Percentiles rank a stretch among this genome's conserved stretches.
These are phyloP conservation scores for Torulaspora microellipsoides DNA, from an alignment of 805 yeast species.

Conservation along the genomic window DNA sequence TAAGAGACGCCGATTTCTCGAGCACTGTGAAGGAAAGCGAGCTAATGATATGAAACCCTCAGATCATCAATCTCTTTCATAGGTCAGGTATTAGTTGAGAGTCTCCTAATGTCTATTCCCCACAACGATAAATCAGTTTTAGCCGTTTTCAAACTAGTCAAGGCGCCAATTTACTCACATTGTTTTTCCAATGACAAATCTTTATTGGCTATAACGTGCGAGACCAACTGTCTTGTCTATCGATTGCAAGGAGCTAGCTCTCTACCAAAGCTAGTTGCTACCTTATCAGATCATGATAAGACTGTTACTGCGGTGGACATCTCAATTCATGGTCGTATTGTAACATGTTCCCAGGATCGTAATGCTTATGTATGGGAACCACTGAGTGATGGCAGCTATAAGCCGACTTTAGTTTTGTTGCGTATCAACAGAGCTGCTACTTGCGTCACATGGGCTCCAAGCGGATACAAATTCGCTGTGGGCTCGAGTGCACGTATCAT, in stretches of 20 bases:
- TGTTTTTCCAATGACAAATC: constrained; percentile 68
- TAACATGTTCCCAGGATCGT: constrained; percentile 96
- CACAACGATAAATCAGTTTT: constrained; percentile 24
- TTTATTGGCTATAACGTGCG: constrained; percentile 77
- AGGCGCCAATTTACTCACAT: constrained; percentile 86
- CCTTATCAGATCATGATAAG: constrained; percentile 82
- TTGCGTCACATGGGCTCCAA: constrained; percentile 89
- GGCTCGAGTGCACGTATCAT: constrained; percentile 93
- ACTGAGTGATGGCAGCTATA: constrained; percentile 52
- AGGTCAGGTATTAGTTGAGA: constrained; percentile 27
- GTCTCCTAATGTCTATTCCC: constrained; percentile 31
- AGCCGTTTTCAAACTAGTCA: constrained; percentile 60
- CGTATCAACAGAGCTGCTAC: constrained; percentile 96
- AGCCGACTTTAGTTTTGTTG: constrained; percentile 86
- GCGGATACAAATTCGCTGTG: constrained; percentile 93
- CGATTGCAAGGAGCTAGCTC: constrained; percentile 44
- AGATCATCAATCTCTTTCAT: too few species aligned
- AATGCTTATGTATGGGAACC: constrained; percentile 97
- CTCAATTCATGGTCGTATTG: constrained; percentile 80
- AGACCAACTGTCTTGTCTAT: constrained; percentile 70
- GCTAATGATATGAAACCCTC: background rate
- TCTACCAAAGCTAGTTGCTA: constrained; percentile 59
- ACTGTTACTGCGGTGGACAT: constrained; percentile 93
- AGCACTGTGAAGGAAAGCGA: background rate
- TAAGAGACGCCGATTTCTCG: background rate